These are phyloP conservation scores for Mycena rosella DNA, from an alignment of 768 basidiomycete species.

Conservation along the genomic window DNA sequence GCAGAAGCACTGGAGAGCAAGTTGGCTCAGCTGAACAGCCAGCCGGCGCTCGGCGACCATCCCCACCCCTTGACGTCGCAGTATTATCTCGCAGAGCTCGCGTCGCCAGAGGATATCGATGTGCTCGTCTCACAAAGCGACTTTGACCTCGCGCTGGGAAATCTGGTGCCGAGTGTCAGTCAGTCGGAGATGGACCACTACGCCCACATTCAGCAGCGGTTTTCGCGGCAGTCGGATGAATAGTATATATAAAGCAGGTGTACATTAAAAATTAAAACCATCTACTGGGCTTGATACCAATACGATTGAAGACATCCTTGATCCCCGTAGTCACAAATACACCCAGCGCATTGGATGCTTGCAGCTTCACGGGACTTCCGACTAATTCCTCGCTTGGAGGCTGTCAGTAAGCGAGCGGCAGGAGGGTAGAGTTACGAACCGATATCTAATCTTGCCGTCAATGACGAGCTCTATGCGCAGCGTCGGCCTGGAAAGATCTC, in stretches of 20 bases:
- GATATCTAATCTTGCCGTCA: conserved; percentile 67
- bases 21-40: conserved; percentile 69
- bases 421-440: conserved; percentile 50
- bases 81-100: conserved; percentile 91
- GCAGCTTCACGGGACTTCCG: conserved; percentile 61
- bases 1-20: conserved; percentile 82
- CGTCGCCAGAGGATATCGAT: conserved; percentile 72
- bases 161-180: conserved; percentile 86
- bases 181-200: conserved; percentile 91
- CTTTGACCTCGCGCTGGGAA: conserved; percentile 79
- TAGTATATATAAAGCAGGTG: conserved; percentile 9
- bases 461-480: conserved; percentile 71
- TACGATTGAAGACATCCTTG: conserved; percentile 66
- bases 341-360: conserved; percentile 58
- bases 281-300: conserved; percentile 65
- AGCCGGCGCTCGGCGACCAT: conserved; percentile 57
- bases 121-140: conserved; percentile 83
- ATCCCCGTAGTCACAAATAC: conserved; percentile 62
- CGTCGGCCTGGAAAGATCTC: conserved; percentile 61
- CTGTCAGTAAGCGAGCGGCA: background rate
- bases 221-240: conserved; percentile 56
- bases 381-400: conserved; percentile 57
- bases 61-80: conserved; percentile 86
- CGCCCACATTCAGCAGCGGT: conserved; percentile 74
- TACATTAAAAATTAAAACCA: conserved; percentile 61